Conservation (phyloP, 164 flowering plant species). For the Macadamia integrifolia region DNA sequence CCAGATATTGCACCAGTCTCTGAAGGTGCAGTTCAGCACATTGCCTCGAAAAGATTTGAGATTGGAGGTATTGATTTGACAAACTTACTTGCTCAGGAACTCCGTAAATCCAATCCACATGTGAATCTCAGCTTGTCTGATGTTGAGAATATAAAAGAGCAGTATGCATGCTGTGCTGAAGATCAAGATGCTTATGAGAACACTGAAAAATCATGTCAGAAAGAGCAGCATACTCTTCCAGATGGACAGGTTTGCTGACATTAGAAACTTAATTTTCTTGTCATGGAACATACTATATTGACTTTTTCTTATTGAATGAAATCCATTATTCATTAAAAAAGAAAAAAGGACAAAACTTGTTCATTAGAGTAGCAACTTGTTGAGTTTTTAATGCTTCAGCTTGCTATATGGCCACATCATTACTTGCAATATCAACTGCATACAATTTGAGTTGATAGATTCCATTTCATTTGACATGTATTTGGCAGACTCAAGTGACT, state of each 20-base stretch:
- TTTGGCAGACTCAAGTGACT: too few relatives aligned
- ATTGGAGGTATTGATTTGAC: constrained; percentile 92
- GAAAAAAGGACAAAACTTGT: too few relatives aligned
- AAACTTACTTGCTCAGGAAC: constrained; percentile 68
- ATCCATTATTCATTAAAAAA: too few relatives aligned
- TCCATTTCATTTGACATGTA: too few relatives aligned
- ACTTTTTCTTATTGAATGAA: too few relatives aligned
- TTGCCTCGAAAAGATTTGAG: constrained; percentile 92
- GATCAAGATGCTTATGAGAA: constrained; percentile 68
- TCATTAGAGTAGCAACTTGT: too few relatives aligned
- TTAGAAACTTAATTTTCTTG: background rate
- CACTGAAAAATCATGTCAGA: constrained; percentile 35
- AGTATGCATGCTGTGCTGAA: constrained; percentile 82
- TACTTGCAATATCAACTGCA: too few relatives aligned
- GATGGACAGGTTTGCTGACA: constrained; percentile 86
- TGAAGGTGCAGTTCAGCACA: constrained; percentile 99
- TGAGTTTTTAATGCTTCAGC: too few relatives aligned
- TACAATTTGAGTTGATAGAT: too few relatives aligned
- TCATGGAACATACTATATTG: too few relatives aligned
- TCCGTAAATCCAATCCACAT: constrained; percentile 68
- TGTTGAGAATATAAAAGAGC: constrained; percentile 80
- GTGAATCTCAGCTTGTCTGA: constrained; percentile 56
- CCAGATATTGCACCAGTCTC: constrained; percentile 98
- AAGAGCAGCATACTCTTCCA: constrained; percentile 81
- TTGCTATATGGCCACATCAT: too few relatives aligned